Base-by-base conservation (phyloP, 306 rosid genomes). In the Pterocarpus santalinus region DNA sequence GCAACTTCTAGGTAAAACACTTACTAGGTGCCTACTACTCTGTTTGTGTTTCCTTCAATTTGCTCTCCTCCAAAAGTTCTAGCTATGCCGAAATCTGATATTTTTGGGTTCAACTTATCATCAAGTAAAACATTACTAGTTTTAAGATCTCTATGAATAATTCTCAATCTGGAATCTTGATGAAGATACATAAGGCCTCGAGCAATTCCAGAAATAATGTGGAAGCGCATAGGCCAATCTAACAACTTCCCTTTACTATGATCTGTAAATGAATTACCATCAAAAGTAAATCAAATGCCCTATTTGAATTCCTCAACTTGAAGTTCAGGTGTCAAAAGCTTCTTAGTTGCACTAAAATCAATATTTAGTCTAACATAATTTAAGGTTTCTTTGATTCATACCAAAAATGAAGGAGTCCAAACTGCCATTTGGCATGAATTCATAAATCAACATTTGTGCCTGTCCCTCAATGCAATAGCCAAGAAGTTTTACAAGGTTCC, bases 401-500 rank as follows among this genome's bases (percentile, higher is more conserved):
- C 80, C 80, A 62, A 61, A 75, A 9, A 75, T 33, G 44, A 61
- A 61, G 17, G 16, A 32, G 61, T 75, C 49, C 11, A 75, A 30
- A 60, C 80, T 75, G 13, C 80, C 16, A 5, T 75, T 75, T 2
- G 53, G 8, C 80, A 75, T 46, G 80, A 44, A 75, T 33, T 62
- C 71, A 62, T 75, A 75, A 32, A 75, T 32, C 4, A 75, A 41
- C 67, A 75, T 2, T 46, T 62, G n/a, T 33, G 62, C 71, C n/a
- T 75, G 4, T 61, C 69, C 80, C 4, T 11, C 6, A 75, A 44
- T 8, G 61, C 80, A 75, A 47, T 61, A 75, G 0, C 79, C 70
- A 2, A 61, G 70, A 17, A 75, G 79, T 9, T 75, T 75, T 43
- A 75, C 79, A 2, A 75, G 61, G 34, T 75, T 75, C 47, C 80